Base-by-base conservation (phyloP, 1,139 yeast genomes). In the Eremothecium cymbalariae region DNA sequence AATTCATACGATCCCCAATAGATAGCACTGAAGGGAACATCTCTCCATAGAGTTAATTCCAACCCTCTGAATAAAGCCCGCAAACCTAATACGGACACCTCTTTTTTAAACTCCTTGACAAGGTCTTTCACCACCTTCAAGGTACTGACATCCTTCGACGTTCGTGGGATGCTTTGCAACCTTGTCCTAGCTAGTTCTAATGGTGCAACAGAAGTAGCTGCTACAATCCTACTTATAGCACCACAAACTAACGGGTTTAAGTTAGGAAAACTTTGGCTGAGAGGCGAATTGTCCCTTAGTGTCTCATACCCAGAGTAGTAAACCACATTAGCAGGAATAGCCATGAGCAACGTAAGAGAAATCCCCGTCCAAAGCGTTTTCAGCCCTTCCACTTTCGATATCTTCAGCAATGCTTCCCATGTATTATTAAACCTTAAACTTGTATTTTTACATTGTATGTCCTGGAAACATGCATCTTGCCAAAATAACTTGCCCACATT, bases 281-380 rank as follows among this genome's bases (percentile, higher is more conserved):
- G 51, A 0, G 90, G 88, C 1, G 90, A 78, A 18, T 66, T 64
- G 49, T 85, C 95, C 45, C 95, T 63, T 31, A 88, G 64, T 42
- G 80, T 72, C 49, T 90, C 99, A 55, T 90, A 90, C 0, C 97
- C 95, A 2, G 94, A 82, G 60, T 86, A 90, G 55, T 90, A 93
- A 6, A 90, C 90, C 38, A 90, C 83, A 50, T 88, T 90, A 1
- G 96, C 74, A 0, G 99, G 99, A 0, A 88, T 65, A 0, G 96
- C 85, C 95, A 90, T 93, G 15, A 85, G 45, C 11, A 90, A 61
- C 0, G 94, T 85, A 18, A 90, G 59, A 0, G 93, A 73, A 22
- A 93, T 68, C 0, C 98, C 98, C 33, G 98, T 64, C 94, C 96
- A 90, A 14, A 93, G 64, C 0, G 95, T 79, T 1, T 68, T 39